Conservation (phyloP, 1,139 yeast species). For the Candida sp. region DNA sequence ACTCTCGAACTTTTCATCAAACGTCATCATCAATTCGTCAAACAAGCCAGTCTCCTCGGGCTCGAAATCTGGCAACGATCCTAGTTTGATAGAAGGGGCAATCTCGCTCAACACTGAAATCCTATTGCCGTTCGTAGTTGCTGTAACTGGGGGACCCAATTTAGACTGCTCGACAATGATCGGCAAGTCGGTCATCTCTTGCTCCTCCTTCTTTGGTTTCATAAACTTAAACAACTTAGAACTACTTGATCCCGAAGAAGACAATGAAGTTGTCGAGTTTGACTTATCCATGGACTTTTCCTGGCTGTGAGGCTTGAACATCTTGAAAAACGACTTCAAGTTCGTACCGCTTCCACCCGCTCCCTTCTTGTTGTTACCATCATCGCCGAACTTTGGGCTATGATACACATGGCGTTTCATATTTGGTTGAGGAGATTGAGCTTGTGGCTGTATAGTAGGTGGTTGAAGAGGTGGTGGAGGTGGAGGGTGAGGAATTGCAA, state of each 20-base stretch:
- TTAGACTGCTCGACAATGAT: not conserved
- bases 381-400: not conserved
- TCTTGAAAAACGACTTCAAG: slow-evolving; percentile 14
- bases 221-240: slow-evolving; percentile 8
- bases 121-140: slow-evolving; percentile 6
- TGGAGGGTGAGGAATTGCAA: slow-evolving; percentile 1
- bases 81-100: slow-evolving; percentile 15
- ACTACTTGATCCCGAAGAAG: slow-evolving; percentile 4
- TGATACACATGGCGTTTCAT: slow-evolving; percentile 1
- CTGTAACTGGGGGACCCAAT: slow-evolving; percentile 2
- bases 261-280: slow-evolving; percentile 3
- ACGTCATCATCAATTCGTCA: slow-evolving; percentile 36
- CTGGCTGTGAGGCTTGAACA: slow-evolving; percentile 6
- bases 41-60: slow-evolving; percentile 31
- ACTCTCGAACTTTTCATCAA: slow-evolving; percentile 28
- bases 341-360: not conserved
- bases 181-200: slow-evolving; percentile 2
- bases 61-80: slow-evolving; percentile 35
- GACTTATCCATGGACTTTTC: slow-evolving; percentile 9
- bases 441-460: not conserved
- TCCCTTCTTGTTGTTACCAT: not conserved
- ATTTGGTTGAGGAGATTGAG: not conserved
- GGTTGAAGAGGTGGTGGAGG: not conserved
- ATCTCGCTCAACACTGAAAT: slow-evolving; percentile 14
- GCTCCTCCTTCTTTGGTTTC: slow-evolving; percentile 4